phyloP scores from a whole-genome alignment of 768 basidiomycete species.

The Cubamyces lactineus region DNA sequence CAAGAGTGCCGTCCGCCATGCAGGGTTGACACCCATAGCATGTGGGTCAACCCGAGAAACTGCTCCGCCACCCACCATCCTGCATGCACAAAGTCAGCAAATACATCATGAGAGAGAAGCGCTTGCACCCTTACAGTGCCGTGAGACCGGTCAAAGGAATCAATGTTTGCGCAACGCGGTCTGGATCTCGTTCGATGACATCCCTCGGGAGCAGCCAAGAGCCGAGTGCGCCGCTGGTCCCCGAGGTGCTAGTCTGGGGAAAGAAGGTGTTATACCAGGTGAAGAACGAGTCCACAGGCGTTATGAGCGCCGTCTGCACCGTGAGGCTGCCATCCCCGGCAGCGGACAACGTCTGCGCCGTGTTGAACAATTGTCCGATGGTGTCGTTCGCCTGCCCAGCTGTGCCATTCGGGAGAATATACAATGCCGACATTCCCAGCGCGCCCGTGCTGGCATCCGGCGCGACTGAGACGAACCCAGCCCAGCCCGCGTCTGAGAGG shows the following conservation, averaged over 20 bases:
- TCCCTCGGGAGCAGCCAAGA: slow-evolving; percentile 30
- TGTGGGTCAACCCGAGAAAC: slow-evolving; percentile 42
- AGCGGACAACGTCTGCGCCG: slow-evolving; percentile 29
- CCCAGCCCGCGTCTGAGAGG: slow-evolving; percentile 22
- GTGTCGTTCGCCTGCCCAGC: slow-evolving; percentile 40
- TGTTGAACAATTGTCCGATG: slow-evolving; percentile 39
- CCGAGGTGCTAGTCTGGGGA: slow-evolving; percentile 14
- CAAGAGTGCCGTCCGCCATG: slow-evolving; percentile 48
- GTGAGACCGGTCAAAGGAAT: slow-evolving; percentile 10
- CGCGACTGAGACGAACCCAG: not conserved
- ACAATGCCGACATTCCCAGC: not conserved
- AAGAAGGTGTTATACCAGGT: slow-evolving; percentile 19
- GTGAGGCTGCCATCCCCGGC: slow-evolving; percentile 26
- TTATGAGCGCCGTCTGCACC: slow-evolving; percentile 12
- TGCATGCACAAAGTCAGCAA: slow-evolving; percentile 21
- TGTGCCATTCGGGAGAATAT: slow-evolving; percentile 41
- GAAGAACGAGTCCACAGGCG: slow-evolving; percentile 27
- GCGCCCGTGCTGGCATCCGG: slow-evolving; percentile 1
- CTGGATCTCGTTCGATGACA: slow-evolving; percentile 24
- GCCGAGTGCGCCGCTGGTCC: slow-evolving; percentile 18
- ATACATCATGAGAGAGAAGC: not conserved
- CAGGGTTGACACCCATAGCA: slow-evolving; percentile 49
- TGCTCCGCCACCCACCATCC: slow-evolving; percentile 48
- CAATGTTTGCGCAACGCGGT: slow-evolving; percentile 21
- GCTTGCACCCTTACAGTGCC: slow-evolving; percentile 18